Evolutionary conservation across 306 rosid species (phyloP), one percentile per base, ranked within the genome.

Genomic region (Quercus ilex): DNA sequence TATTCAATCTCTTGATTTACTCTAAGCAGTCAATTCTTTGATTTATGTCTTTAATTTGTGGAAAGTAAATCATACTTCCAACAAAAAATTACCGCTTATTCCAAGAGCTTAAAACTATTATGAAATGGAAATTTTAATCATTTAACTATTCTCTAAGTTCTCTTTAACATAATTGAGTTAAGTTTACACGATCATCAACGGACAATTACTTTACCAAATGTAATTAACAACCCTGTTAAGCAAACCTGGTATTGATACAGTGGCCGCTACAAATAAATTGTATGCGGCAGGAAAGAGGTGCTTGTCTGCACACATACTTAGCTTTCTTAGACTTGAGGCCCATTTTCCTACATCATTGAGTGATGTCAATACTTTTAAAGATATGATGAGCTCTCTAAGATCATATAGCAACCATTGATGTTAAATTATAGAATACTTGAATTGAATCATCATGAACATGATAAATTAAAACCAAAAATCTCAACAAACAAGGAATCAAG

Each of bases 241-340:
- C 63, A 75, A 57, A 86, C 91, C 92, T 86, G 85, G 80, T 77
- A 80, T 41, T 30, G 71, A 88, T 84, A 52, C 77, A 89, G 57
- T 63, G 58, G 43, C 82, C 85, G 81, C 83, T 86, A 86, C 89
- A 88, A 80, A 83, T 78, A 80, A 88, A 88, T 58, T 81, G 85
- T 43, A 88, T 82, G 55, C 60, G 84, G 74, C 89, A 86, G 21
- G 51, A 86, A 80, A 31, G 68, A 33, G 86, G 85, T 70, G 89
- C 92, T 5, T 79, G 83, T 63, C 74, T 46, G 30, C 82, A 69
- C 17, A 88, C 86, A 10, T 79, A 86, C 65, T 77, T 76, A 71
- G 92, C 89, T 84, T 88, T 88, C 84, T 55, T 82, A 15, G 92
- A 88, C 70, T 43, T 88, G 63, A 88, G 73, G 55, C 83, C 83